Evolutionary conservation across 192 early-diverging fungal species (phyloP), one percentile per base, ranked within the genome.

Genomic region (Podila minutissima): DNA sequence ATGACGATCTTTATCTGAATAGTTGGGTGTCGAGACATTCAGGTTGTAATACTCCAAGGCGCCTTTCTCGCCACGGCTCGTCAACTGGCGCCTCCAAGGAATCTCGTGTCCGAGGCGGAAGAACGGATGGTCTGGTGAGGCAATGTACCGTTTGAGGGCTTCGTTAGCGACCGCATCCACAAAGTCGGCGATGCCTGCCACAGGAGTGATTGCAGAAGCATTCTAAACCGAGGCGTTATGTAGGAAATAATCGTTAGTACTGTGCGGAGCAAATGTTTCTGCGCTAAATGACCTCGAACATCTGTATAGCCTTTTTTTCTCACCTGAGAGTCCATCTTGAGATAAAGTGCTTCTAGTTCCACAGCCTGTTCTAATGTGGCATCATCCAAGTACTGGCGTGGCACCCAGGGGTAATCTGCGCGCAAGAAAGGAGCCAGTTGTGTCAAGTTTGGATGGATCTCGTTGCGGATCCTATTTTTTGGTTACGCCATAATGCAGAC

Each of bases 391-490:
- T 81, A 81, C 24, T 69, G 70, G 2, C 77, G 53, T 4, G 77
- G 71, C 32, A 81, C 49, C 0, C 24, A 32, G 7, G 33, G 10
- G 35, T 55, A 53, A 1, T 31, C 5, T 13, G 62, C 53, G 3
- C 51, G 15, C 37, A 81, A n/a, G 32, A 37, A 29, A 5, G 59
- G 38, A 2, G 77, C 41, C 32, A 81, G 62, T 6, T 10, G 4
- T 35, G 37, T 24, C 12, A 81, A 19, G 49, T 73, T 81, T 7
- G 77, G 77, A 32, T 68, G 66, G 53, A 73, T 81, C 62, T 81
- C 77, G 51, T 81, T 81, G 32, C 77, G 77, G 32, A 73, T 81
- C 51, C 77, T 81, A 66, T 49, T n/a, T 35, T n/a, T 55, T 5
- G n/a, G 20, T 55, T 12, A 22, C n/a, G n/a, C 53, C 53, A 71